phyloP scores from a whole-genome alignment of 345 rosid species.

The Gossypium thurberi region DNA sequence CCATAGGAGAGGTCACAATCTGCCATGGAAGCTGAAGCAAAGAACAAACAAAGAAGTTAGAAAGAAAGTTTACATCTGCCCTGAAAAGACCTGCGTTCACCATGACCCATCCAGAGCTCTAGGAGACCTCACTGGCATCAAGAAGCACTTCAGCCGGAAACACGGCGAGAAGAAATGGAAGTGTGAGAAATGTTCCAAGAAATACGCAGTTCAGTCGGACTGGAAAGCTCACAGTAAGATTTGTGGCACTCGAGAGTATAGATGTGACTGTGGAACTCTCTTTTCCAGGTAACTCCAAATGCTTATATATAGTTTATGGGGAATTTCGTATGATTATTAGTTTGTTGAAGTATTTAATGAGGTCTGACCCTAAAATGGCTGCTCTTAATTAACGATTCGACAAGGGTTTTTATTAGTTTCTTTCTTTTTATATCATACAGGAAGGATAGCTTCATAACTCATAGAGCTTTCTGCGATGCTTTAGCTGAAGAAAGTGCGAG shows the following conservation, averaged over 20 bases:
- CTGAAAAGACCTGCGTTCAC: slow-evolving; percentile 16
- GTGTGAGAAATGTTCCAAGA: slow-evolving; percentile 70
- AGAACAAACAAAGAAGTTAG: slow-evolving; percentile 54
- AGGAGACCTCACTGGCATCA: slow-evolving; percentile 15
- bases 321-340: neutral
- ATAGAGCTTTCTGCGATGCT: slow-evolving; percentile 96
- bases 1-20: slow-evolving; percentile 80
- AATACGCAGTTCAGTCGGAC: slow-evolving; percentile 82
- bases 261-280: slow-evolving; percentile 90
- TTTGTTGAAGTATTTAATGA: slow-evolving; percentile 9
- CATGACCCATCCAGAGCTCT: slow-evolving; percentile 15
- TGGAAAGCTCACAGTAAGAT: slow-evolving; percentile 91
- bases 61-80: slow-evolving; percentile 41
- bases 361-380: neutral
- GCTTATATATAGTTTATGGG: neutral
- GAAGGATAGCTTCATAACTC: slow-evolving; percentile 92
- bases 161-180: slow-evolving; percentile 22
- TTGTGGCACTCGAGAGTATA: slow-evolving; percentile 79
- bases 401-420: neutral
- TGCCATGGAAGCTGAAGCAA: slow-evolving; percentile 92
- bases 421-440: slow-evolving; percentile 32
- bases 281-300: slow-evolving; percentile 57
- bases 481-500: slow-evolving; percentile 73
- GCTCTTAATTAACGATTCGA: neutral
- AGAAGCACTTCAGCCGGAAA: slow-evolving; percentile 16